Percentiles rank a stretch among this genome's conserved stretches.
Conservation (phyloP, 164 flowering plant species). For the Nelumbo lutea region DNA sequence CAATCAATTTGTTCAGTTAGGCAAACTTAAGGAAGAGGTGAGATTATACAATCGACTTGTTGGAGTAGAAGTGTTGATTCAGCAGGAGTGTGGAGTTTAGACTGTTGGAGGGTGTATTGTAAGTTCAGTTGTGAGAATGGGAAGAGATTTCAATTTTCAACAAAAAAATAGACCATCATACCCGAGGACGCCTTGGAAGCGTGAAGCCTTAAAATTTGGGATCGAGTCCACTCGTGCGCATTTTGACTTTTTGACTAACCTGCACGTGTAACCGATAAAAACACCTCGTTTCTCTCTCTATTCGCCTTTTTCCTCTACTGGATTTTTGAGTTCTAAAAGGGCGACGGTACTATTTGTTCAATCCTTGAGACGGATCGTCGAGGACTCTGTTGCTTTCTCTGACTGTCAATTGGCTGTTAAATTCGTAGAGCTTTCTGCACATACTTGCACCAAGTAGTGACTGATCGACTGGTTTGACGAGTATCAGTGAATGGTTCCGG, state of each 20-base stretch:
- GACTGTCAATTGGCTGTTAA: not conserved
- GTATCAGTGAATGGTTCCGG: constrained; percentile 2
- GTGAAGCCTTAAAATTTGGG: constrained; percentile 54
- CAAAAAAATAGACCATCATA: not conserved
- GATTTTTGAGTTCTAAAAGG: constrained; percentile 27
- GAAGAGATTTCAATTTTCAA: constrained; percentile 35
- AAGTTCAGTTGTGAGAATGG: constrained; percentile 1
- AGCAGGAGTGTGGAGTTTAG: no score
- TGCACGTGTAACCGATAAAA: constrained; percentile 22
- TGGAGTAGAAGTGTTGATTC: constrained; percentile 2
- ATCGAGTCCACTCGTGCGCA: constrained; percentile 50
- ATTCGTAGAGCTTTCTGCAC: not conserved
- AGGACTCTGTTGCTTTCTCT: not conserved
- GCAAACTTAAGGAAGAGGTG: not conserved
- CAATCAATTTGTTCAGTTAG: not conserved
- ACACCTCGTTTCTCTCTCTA: constrained; percentile 16
- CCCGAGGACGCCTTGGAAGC: constrained; percentile 48
- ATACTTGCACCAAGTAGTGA: not conserved
- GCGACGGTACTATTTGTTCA: constrained; percentile 9
- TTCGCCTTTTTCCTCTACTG: constrained; percentile 9
- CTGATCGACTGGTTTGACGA: not conserved
- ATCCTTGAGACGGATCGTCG: constrained; percentile 13
- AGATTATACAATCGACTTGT: not conserved
- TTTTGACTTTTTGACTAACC: constrained; percentile 36
- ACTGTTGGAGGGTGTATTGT: constrained; percentile 11